Evolutionary conservation across 2,329 filamentous ascomycete genomes (phyloP), one percentile per base, ranked within the genome.

Genomic region (Biscogniauxia mediterranea): DNA sequence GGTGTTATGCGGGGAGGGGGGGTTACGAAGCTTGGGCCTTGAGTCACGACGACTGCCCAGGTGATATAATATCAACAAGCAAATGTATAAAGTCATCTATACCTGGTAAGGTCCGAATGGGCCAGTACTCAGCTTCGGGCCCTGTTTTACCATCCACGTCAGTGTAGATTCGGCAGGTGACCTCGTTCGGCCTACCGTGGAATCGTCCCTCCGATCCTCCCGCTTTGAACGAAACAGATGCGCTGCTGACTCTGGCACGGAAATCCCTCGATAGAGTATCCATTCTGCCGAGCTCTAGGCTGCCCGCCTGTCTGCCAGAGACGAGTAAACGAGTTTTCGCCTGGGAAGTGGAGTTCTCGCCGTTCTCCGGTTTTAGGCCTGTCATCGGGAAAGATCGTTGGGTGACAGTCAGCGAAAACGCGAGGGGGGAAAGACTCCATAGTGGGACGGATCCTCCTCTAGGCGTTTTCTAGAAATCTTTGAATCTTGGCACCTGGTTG

Each of bases 1-100:
- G 46, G 26, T 46, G 25, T 2, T 64, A 62, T 61, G 62, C 61
- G 61, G 62, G 58, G 28, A 32, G 28, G 7, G 11, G 2, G 28
- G 28, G 65, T 64, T 64, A 32, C 51, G 53, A 19, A 57, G 42
- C 60, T 60, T 51, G 53, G 20, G 46, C 52, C 52, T 54, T 13
- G 21, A 32, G 28, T 54, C 32, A 38, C 8, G 53, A 56, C 26
- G 28, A 32, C 3, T 19, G 55, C 55, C 55, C 19, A 51, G 19
- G 23, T 46, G 46, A 25, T 32, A 17, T 52, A 51, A 55, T 20
- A 38, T 55, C 17, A 55, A 28, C 54, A 26, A n/a, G 7, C 5
- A 55, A 15, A 23, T 19, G 20, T 32, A 42, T 58, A 32, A 56
- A 46, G 5, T 53, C 28, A 56, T n/a, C 38, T 26, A 19, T 32